Percentiles rank a stretch among this genome's conserved stretches.
phyloP scores from a whole-genome alignment of 441 rosid species.

The Jatropha podagrica region DNA sequence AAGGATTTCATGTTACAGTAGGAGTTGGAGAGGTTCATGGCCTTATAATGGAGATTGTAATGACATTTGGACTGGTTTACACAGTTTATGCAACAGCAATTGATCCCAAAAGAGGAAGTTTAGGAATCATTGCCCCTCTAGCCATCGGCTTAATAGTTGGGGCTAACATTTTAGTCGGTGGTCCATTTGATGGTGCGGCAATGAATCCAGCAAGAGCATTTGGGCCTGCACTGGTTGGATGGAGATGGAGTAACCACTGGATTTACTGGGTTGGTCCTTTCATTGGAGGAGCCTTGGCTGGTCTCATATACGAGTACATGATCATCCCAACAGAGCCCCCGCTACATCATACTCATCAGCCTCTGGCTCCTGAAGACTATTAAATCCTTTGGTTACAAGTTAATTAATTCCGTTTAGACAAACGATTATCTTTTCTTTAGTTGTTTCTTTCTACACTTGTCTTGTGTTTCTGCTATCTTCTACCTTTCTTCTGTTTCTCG shows the following conservation, averaged over 20 bases:
- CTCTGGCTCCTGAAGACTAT: constrained; percentile 83
- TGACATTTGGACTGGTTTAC: constrained; percentile 70
- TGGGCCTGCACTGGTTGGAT: constrained; percentile 82
- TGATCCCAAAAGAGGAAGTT: constrained; percentile 79
- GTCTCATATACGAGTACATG: constrained; percentile 59
- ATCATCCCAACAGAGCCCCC: constrained; percentile 59
- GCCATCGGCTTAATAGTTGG: constrained; percentile 69
- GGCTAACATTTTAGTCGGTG: constrained; percentile 73
- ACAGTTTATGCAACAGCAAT: constrained; percentile 60
- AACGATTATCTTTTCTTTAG: not conserved
- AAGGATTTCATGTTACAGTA: constrained; percentile 51
- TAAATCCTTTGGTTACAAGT: constrained; percentile 20
- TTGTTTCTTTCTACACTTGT: not conserved
- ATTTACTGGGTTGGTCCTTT: constrained; percentile 86
- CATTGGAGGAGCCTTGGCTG: constrained; percentile 66
- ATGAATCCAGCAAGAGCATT: constrained; percentile 88
- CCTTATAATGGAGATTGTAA: constrained; percentile 53
- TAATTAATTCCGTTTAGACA: not conserved
- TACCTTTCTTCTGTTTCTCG: not conserved
- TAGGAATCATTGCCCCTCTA: constrained; percentile 67
- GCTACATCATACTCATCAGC: constrained; percentile 53
- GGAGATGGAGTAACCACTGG: constrained; percentile 92
- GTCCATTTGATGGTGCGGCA: constrained; percentile 76
- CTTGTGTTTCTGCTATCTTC: not conserved
- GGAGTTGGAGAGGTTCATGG: constrained; percentile 56